Evolutionary conservation across 768 basidiomycete genomes (phyloP), one percentile per base, ranked within the genome.

Genomic region (Serendipita indica): DNA sequence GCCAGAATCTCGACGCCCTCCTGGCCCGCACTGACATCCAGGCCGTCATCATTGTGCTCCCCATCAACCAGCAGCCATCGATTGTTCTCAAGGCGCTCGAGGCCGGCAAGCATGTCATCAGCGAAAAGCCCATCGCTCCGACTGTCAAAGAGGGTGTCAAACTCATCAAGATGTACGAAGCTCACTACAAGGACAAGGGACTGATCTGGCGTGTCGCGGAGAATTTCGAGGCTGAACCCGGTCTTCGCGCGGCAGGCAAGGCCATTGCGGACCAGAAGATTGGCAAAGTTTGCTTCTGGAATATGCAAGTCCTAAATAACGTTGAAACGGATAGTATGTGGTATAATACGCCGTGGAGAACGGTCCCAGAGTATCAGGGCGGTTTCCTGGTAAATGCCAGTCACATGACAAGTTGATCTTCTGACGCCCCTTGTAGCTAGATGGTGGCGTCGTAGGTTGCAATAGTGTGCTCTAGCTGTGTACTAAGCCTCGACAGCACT

Each of bases 21-120:
- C 77, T 93, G 32, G 72, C 75, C 0, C 74, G 88, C 63, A 58
- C 75, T 2, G 88, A 91, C 62, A 79, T 94, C 64, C 67, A 73
- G 16, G 80, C 82, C 20, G 86, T 92, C 32, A 77, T 89, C 66
- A 72, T 92, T 57, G 81, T 79, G 3, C 73, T 93, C 10, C 89
- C 89, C 0, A 91, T 93, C 66, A 77, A 80, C 0, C 64, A 75
- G 3, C 89, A 90, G 68, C 87, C 89, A 1, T 69, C 71, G 16
- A 72, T 91, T 60, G 72, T 93, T 58, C 69, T 78, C 60, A 78
- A 77, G 65, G 77, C 79, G 0, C 71, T 84, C 34, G 77, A 73
- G 0, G 84, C 86, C 2, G 86, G 89, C 27, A 94, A 93, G 71
- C 86, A 92, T 66, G 88, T 93, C 52, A 67, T 92, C 61, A 84